These are phyloP conservation scores for Paspalum notatum DNA, from an alignment of 176 grass and related monocot species.

Conservation along the genomic window DNA sequence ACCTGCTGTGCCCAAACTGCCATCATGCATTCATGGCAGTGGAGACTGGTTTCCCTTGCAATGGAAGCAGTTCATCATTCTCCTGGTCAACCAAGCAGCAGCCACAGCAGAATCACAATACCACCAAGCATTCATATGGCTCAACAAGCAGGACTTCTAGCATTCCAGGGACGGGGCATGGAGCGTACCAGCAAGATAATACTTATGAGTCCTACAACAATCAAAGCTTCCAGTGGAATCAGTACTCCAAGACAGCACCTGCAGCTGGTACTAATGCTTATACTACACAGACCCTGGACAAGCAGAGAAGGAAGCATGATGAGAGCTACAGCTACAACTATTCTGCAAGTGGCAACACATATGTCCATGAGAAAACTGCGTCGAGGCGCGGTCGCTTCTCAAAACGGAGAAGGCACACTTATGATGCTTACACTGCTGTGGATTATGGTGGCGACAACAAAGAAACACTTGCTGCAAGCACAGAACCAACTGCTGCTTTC, in stretches of 20 bases:
- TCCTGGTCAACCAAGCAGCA: conserved; percentile 65
- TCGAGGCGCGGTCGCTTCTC: conserved; percentile 52
- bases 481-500: conserved; percentile 45
- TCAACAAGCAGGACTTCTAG: conserved; percentile 53
- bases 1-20: conserved; percentile 89
- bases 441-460: conserved; percentile 52
- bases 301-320: conserved; percentile 51
- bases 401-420: conserved; percentile 55
- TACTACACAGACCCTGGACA: conserved; percentile 41
- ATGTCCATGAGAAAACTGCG: conserved; percentile 48
- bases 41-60: conserved; percentile 77
- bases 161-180: conserved; percentile 56
- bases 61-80: conserved; percentile 61
- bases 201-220: conserved; percentile 68
- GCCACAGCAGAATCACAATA: conserved; percentile 47
- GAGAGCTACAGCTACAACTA: conserved; percentile 51
- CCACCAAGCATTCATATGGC: conserved; percentile 60
- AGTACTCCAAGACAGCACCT: conserved; percentile 50
- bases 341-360: conserved; percentile 40
- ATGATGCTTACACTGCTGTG: conserved; percentile 37
- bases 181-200: conserved; percentile 57
- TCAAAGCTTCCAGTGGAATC: conserved; percentile 64
- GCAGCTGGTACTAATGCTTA: conserved; percentile 50
- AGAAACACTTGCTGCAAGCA: conserved; percentile 44
- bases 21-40: conserved; percentile 84